Evolutionary conservation across 176 grass and related monocot genomes (phyloP).

Genomic region (Themeda triandra): DNA sequence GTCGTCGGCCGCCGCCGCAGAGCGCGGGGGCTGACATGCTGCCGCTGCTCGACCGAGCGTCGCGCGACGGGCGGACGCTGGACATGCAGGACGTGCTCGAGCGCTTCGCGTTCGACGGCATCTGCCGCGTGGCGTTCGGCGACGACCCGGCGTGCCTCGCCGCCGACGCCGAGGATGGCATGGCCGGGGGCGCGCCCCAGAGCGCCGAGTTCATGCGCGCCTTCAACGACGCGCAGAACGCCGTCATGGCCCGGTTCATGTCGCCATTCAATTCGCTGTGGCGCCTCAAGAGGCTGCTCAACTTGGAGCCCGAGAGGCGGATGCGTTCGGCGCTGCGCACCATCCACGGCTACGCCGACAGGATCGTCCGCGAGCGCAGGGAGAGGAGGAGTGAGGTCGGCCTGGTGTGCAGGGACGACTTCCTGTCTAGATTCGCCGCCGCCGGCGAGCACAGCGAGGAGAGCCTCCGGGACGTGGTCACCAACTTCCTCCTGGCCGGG

Average conservation of each 20-base stretch:
- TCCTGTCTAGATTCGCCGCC: conserved; percentile 57
- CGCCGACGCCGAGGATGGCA: not conserved
- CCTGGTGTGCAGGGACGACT: conserved; percentile 23
- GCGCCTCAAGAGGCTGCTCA: conserved; percentile 58
- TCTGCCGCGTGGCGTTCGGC: conserved; percentile 61
- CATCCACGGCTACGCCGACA: conserved; percentile 41
- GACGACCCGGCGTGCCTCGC: conserved; percentile 53
- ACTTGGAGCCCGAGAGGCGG: conserved; percentile 41
- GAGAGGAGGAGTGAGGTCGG: conserved; percentile 9
- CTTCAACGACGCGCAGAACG: conserved; percentile 35
- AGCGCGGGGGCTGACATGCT: too few relatives aligned
- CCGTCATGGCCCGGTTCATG: conserved; percentile 46
- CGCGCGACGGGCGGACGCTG: not conserved
- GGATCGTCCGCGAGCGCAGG: conserved; percentile 34
- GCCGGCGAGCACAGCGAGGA: conserved; percentile 34
- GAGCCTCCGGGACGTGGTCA: conserved; percentile 57
- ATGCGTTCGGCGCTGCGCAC: conserved; percentile 30
- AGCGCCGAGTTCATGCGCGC: conserved; percentile 43
- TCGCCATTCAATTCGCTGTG: conserved; percentile 38
- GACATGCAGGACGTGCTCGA: conserved; percentile 65
- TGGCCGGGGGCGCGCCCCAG: not conserved
- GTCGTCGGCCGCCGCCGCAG: too few relatives aligned
- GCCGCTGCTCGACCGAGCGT: conserved; percentile 36
- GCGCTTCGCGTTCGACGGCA: conserved; percentile 72
- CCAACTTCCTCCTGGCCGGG: conserved; percentile 64